Conservation (phyloP, 2,329 filamentous ascomycete genomes). For the Fusarium praegraminearum region DNA sequence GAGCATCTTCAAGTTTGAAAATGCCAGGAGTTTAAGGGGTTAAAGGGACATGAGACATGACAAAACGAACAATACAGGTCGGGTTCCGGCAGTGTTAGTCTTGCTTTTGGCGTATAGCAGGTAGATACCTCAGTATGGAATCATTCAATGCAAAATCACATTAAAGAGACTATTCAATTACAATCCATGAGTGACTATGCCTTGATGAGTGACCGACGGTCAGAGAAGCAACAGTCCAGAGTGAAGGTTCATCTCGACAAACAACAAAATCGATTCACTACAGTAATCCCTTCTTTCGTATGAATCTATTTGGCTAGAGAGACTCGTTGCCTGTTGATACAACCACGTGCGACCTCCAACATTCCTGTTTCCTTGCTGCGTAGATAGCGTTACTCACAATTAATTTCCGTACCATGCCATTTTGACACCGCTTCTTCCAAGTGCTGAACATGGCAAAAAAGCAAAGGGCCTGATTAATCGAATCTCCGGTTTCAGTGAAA, state of each 20-base stretch:
- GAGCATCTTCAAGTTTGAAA: conserved; percentile 8
- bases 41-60: conserved; percentile 28
- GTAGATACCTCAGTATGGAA: conserved; percentile 36
- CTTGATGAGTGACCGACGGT: background rate
- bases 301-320: background rate
- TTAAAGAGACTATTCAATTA: background rate
- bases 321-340: conserved; percentile 12
- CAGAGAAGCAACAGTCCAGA: background rate
- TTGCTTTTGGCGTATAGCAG: conserved; percentile 25
- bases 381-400: background rate
- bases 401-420: conserved; percentile 5
- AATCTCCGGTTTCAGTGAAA: conserved; percentile 20
- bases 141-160: conserved; percentile 19
- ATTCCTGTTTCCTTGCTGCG: background rate
- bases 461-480: conserved; percentile 5
- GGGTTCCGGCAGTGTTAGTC: conserved; percentile 14
- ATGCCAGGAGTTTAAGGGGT: conserved; percentile 29
- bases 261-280: background rate
- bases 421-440: conserved; percentile 32
- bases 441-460: conserved; percentile 21
- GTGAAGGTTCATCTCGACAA: background rate
- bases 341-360: conserved; percentile 20
- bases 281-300: background rate
- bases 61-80: conserved; percentile 3
- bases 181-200: background rate